Conservation (phyloP, 768 basidiomycete species). For the Leccinum incarnatum region DNA sequence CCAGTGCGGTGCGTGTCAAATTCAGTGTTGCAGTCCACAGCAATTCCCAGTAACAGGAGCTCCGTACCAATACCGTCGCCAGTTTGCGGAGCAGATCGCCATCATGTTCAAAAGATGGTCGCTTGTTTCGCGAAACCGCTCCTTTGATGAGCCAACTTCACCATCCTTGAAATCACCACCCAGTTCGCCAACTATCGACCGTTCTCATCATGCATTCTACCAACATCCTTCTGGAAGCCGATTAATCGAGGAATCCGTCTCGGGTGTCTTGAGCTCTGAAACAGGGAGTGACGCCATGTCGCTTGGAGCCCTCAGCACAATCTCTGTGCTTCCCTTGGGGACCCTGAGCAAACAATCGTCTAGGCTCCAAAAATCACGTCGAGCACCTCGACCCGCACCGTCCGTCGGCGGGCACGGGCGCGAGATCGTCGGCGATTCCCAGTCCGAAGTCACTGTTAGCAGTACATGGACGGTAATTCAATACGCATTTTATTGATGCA, state of each 20-base stretch:
- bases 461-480: conserved; percentile 20
- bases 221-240: conserved; percentile 27
- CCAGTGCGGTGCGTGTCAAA: background rate
- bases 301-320: background rate
- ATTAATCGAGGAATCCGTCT: conserved; percentile 26
- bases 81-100: background rate
- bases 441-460: conserved; percentile 4
- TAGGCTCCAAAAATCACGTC: conserved; percentile 21
- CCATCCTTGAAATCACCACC: conserved; percentile 12
- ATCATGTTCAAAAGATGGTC: conserved; percentile 21
- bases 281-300: conserved; percentile 21
- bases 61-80: background rate
- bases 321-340: conserved; percentile 3
- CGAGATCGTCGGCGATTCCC: conserved; percentile 1
- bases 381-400: background rate
- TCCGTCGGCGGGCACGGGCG: background rate
- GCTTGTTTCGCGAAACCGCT: background rate
- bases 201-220: background rate
- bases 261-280: conserved; percentile 27
- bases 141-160: conserved; percentile 4
- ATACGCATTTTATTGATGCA: background rate
- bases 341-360: conserved; percentile 4
- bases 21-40: background rate
- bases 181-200: conserved; percentile 11
- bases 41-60: background rate